Percentiles rank a stretch among this genome's conserved stretches.
These are phyloP conservation scores for Cercospora sesami DNA, from an alignment of 2,329 filamentous ascomycete species.

Conservation along the genomic window DNA sequence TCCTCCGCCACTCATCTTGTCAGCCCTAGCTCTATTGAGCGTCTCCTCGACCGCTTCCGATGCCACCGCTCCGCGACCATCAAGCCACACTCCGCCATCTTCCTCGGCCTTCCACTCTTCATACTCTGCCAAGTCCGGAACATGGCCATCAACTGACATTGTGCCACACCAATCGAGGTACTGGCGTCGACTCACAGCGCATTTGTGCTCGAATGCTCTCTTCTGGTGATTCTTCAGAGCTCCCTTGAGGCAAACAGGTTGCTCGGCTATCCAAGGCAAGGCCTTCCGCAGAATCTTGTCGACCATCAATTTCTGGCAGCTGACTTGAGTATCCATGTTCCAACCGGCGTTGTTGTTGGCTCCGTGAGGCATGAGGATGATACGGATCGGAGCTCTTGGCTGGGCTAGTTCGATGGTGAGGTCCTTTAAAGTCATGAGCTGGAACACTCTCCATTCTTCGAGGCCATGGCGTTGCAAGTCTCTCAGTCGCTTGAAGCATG, in stretches of 20 bases:
- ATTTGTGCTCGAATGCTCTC: conserved; percentile 24
- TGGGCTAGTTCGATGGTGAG: conserved; percentile 4
- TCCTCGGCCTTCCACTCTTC: conserved; percentile 22
- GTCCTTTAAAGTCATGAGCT: conserved; percentile 11
- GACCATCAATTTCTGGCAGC: conserved; percentile 32
- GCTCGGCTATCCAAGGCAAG: conserved; percentile 28
- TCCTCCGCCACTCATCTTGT: no score
- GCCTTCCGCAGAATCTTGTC: conserved; percentile 30
- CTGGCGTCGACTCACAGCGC: conserved; percentile 15
- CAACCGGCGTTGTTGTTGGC: no score
- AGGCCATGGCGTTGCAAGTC: background rate
- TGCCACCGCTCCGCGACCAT: conserved; percentile 4
- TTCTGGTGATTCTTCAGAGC: conserved; percentile 32
- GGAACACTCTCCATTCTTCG: conserved; percentile 6
- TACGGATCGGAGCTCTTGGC: background rate
- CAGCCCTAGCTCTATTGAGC: no score
- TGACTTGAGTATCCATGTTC: no score
- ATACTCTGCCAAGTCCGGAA: conserved; percentile 20
- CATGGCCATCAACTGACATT: conserved; percentile 5
- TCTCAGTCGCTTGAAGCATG: conserved; percentile 13
- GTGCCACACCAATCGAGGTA: conserved; percentile 22
- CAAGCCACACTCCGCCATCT: conserved; percentile 26
- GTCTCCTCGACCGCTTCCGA: background rate
- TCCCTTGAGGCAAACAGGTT: conserved; percentile 31
- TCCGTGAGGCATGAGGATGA: background rate